Conservation (phyloP, 768 basidiomycete genomes). For the Coprinopsis strossmayeri region DNA sequence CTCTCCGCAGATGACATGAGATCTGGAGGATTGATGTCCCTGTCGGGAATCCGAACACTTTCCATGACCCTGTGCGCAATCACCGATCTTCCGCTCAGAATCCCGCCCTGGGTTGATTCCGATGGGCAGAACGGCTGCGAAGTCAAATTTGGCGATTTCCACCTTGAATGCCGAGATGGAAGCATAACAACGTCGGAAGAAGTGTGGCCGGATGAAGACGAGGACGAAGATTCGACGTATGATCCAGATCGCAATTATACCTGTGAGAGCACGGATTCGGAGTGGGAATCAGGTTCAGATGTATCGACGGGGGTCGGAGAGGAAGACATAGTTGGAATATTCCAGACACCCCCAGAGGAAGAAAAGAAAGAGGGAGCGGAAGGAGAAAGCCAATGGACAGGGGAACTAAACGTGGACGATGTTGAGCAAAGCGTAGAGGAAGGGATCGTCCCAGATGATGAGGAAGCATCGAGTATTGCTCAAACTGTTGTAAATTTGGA, state of each 20-base stretch:
- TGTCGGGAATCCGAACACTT: not conserved
- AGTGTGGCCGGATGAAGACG: constrained; percentile 1
- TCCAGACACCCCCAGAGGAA: too few relatives aligned
- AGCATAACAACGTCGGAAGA: not conserved
- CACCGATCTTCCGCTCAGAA: not conserved
- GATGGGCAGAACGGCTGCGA: constrained; percentile 1
- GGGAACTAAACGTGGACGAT: too few relatives aligned
- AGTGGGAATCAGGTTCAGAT: not conserved
- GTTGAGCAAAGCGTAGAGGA: too few relatives aligned
- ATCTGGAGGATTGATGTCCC: not conserved
- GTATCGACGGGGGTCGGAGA: too few relatives aligned
- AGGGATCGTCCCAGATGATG: too few relatives aligned
- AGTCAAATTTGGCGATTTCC: constrained; percentile 2
- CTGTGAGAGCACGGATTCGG: not conserved
- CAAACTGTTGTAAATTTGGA: too few relatives aligned
- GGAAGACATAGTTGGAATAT: too few relatives aligned
- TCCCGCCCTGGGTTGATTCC: not conserved
- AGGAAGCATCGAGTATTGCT: too few relatives aligned
- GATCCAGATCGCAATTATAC: not conserved
- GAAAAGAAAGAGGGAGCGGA: too few relatives aligned
- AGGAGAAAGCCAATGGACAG: too few relatives aligned
- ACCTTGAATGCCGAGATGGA: not conserved
- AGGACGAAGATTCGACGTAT: not conserved
- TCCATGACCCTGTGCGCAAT: not conserved
- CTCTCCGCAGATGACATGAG: too few relatives aligned